Evolutionary conservation across 345 rosid genomes (phyloP).

Genomic region (Melaleuca alternifolia): DNA sequence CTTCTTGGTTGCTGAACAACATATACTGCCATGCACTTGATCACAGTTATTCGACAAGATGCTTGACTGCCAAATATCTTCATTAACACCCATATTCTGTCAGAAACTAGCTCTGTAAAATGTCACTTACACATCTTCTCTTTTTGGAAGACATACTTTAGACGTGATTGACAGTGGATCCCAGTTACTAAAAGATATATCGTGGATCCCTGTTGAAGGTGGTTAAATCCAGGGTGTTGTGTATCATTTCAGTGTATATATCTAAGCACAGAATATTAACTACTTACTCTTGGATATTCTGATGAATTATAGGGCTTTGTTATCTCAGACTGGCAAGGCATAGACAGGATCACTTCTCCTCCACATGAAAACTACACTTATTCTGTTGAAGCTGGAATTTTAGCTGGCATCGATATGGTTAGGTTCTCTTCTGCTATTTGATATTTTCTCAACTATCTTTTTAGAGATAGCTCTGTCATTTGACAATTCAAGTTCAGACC

Average conservation of each 20-base stretch:
- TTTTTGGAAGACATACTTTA: background rate
- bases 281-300: background rate
- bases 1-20: background rate
- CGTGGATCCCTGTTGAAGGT: background rate
- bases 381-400: slow-evolving; percentile 63
- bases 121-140: background rate
- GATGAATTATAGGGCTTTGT: slow-evolving; percentile 56
- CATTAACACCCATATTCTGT: background rate
- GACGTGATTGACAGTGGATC: background rate
- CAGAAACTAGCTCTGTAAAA: background rate
- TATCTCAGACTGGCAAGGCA: slow-evolving; percentile 93
- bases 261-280: background rate
- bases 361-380: slow-evolving; percentile 66
- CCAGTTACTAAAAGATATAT: background rate
- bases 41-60: background rate
- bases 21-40: background rate
- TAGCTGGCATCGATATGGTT: slow-evolving; percentile 96
- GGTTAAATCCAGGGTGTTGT: background rate
- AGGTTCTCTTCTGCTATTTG: slow-evolving; percentile 5
- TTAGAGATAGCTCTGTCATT: background rate
- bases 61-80: background rate
- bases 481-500: background rate
- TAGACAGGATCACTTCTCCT: slow-evolving; percentile 77
- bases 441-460: background rate
- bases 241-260: background rate